phyloP scores from a whole-genome alignment of 768 basidiomycete species.

The Rhizopogon vulgaris region DNA sequence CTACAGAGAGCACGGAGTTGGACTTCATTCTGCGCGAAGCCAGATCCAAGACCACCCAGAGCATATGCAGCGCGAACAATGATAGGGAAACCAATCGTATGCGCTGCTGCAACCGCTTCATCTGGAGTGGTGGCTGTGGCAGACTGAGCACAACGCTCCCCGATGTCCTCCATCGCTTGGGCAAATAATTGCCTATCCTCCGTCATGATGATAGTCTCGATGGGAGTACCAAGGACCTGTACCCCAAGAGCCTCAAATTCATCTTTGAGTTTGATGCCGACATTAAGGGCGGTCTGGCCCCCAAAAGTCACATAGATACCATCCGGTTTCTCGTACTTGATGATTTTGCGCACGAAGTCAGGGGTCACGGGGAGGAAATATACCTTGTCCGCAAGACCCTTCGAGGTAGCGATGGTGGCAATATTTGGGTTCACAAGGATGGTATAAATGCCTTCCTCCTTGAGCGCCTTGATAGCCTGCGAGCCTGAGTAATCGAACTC shows the following conservation, averaged over 20 bases:
- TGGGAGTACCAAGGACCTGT: constrained; percentile 92
- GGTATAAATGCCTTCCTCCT: constrained; percentile 98
- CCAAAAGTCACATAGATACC: constrained; percentile 99
- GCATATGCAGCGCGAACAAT: constrained; percentile 97
- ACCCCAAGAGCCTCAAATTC: constrained; percentile 89
- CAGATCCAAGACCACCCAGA: constrained; percentile 90
- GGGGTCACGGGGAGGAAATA: constrained; percentile 99
- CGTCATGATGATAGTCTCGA: constrained; percentile 94
- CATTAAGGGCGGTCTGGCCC: constrained; percentile 94
- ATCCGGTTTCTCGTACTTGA: constrained; percentile 97
- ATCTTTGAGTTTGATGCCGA: constrained; percentile 96
- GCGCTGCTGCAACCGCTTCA: constrained; percentile 80
- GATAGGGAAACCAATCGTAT: constrained; percentile 85
- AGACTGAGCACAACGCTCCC: constrained; percentile 91
- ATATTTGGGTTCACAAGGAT: constrained; percentile 99
- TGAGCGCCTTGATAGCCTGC: constrained; percentile 98
- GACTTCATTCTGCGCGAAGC: constrained; percentile 92
- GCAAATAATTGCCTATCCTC: constrained; percentile 96
- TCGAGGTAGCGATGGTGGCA: constrained; percentile 95
- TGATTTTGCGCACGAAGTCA: constrained; percentile 96
- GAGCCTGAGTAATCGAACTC: constrained; percentile 99
- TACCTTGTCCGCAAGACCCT: constrained; percentile 97
- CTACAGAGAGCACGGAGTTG: constrained; percentile 83
- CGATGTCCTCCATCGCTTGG: constrained; percentile 90
- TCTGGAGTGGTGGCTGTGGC: constrained; percentile 80